Percentiles rank a stretch among this genome's conserved stretches.
Conservation (phyloP, 371 early-diverging fungal genomes). For the Rhizopus microsporus region DNA sequence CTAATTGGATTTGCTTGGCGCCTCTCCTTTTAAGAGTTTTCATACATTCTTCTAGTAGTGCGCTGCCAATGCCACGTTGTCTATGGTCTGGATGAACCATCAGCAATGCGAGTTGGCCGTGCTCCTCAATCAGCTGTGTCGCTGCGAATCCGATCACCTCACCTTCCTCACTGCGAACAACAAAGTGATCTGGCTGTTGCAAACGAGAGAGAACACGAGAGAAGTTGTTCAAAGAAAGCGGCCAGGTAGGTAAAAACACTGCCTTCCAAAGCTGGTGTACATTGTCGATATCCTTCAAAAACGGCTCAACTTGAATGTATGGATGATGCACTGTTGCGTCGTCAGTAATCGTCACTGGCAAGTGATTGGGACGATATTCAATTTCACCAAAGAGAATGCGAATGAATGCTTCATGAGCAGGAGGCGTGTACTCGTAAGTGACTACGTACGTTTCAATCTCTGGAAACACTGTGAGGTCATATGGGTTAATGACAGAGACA, state of each 20-base stretch:
- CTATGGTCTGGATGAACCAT: constrained; percentile 34
- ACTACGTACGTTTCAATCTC: constrained; percentile 41
- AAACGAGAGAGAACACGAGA: constrained; percentile 24
- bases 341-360: constrained; percentile 41
- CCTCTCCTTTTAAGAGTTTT: constrained; percentile 24
- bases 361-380: constrained; percentile 9
- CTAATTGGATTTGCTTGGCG: constrained; percentile 20
- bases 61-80: constrained; percentile 36
- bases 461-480: constrained; percentile 46
- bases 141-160: constrained; percentile 43
- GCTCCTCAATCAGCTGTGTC: constrained; percentile 23
- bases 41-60: constrained; percentile 34
- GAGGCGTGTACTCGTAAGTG: constrained; percentile 51
- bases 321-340: not conserved
- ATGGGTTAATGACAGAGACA: constrained; percentile 48
- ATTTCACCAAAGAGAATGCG: constrained; percentile 44
- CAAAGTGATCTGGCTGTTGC: constrained; percentile 23
- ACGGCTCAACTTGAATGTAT: not conserved
- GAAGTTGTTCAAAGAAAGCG: constrained; percentile 30
- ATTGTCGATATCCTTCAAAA: constrained; percentile 16
- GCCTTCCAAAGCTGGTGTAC: constrained; percentile 31
- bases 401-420: constrained; percentile 49
- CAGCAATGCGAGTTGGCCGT: constrained; percentile 39
- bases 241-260: constrained; percentile 26
- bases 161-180: constrained; percentile 12